phyloP scores from a whole-genome alignment of 257 asterid species.

The Cordia subcordata region DNA sequence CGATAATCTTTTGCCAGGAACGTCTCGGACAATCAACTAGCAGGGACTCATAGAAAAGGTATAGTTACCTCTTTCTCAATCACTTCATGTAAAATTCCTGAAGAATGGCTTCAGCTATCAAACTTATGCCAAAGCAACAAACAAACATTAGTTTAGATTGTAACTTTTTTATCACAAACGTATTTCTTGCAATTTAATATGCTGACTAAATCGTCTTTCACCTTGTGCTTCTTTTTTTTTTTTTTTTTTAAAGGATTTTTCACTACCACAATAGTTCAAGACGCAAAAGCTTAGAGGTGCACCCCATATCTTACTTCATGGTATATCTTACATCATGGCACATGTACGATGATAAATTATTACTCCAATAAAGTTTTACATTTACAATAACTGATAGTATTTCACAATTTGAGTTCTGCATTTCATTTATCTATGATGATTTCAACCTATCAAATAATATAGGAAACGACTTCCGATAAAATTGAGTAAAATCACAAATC shows the following conservation, averaged over 20 bases:
- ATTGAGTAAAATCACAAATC: too few relatives aligned
- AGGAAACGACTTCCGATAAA: too few relatives aligned
- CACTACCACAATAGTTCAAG: conserved; percentile 29
- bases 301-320: too few relatives aligned
- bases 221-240: conserved; percentile 2
- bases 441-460: too few relatives aligned
- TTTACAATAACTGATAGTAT: too few relatives aligned
- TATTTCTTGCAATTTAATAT: neutral
- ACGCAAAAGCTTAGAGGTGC: conserved; percentile 26
- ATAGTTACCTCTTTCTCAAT: neutral
- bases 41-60: conserved; percentile 27
- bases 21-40: conserved; percentile 31
- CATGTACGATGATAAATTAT: neutral
- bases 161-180: neutral
- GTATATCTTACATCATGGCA: neutral
- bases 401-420: too few relatives aligned
- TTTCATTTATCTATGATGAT: too few relatives aligned
- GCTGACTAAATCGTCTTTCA: neutral
- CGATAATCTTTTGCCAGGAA: conserved; percentile 22
- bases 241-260: conserved; percentile 19
- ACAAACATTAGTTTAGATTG: neutral
- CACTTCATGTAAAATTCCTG: neutral
- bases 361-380: too few relatives aligned
- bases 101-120: neutral
- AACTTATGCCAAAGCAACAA: neutral